These are phyloP conservation scores for Punica granatum DNA, from an alignment of 345 rosid genomes.

Conservation along the genomic window DNA sequence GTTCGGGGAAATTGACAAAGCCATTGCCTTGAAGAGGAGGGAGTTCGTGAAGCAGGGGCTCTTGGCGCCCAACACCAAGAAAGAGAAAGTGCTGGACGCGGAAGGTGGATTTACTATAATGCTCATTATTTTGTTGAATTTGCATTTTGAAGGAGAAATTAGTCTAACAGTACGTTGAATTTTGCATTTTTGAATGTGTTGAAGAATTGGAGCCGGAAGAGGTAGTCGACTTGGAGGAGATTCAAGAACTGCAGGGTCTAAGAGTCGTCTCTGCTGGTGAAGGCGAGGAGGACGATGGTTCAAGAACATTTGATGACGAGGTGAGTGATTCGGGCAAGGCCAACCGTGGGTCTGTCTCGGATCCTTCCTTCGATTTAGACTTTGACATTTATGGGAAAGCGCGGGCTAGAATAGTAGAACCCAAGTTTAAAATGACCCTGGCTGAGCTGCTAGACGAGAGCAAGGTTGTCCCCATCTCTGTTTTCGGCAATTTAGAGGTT, in stretches of 20 bases:
- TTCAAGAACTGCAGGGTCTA: slow-evolving; percentile 52
- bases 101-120: slow-evolving; percentile 14
- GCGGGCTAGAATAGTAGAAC: slow-evolving; percentile 58
- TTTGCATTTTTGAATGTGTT: slow-evolving; percentile 15
- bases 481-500: slow-evolving; percentile 76
- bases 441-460: slow-evolving; percentile 93
- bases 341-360: slow-evolving; percentile 19
- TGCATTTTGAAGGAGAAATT: not conserved
- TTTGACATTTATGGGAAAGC: slow-evolving; percentile 55
- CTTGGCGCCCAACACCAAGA: slow-evolving; percentile 32
- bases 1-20: slow-evolving; percentile 79
- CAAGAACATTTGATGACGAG: slow-evolving; percentile 22
- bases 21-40: slow-evolving; percentile 67
- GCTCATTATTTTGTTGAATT: not conserved
- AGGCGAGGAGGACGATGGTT: slow-evolving; percentile 25
- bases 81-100: slow-evolving; percentile 14
- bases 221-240: slow-evolving; percentile 77
- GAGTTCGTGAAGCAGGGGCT: slow-evolving; percentile 75
- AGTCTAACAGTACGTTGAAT: not conserved
- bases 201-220: slow-evolving; percentile 74
- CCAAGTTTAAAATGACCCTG: slow-evolving; percentile 66
- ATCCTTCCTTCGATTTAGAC: slow-evolving; percentile 67
- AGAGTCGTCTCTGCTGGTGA: slow-evolving; percentile 34
- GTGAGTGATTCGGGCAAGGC: slow-evolving; percentile 18
- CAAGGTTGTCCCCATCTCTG: slow-evolving; percentile 80